Evolutionary conservation across 257 asterid genomes (phyloP).

Genomic region (Ilex asprella): DNA sequence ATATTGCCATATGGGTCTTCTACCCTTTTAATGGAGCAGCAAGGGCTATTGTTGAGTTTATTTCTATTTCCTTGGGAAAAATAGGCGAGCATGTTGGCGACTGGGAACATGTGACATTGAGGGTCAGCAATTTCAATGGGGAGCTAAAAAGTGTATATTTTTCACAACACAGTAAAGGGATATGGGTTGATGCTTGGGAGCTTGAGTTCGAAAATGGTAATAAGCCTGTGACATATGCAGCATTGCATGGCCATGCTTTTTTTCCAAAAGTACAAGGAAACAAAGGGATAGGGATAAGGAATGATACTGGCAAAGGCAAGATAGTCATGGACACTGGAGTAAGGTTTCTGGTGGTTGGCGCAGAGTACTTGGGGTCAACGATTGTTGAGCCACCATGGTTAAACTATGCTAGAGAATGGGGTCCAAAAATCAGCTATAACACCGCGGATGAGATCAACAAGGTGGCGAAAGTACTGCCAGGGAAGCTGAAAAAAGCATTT

Average conservation of each 20-base stretch:
- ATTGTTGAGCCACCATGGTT: conserved; percentile 61
- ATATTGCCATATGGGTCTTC: conserved; percentile 27
- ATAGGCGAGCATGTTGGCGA: conserved; percentile 37
- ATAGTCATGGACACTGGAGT: conserved; percentile 36
- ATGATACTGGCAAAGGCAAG: conserved; percentile 51
- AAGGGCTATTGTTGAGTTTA: conserved; percentile 19
- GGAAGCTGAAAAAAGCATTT: conserved; percentile 38
- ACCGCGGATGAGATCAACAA: conserved; percentile 43
- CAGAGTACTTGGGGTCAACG: conserved; percentile 31
- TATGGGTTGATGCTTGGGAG: conserved; percentile 38
- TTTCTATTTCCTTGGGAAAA: conserved; percentile 18
- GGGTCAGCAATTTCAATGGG: conserved; percentile 45
- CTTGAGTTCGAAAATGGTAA: conserved; percentile 51
- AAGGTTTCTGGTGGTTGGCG: conserved; percentile 34
- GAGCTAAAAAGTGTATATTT: conserved; percentile 49
- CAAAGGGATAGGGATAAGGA: conserved; percentile 51
- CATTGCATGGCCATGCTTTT: conserved; percentile 64
- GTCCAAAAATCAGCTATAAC: conserved; percentile 56
- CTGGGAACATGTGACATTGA: conserved; percentile 38
- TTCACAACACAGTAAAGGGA: conserved; percentile 61
- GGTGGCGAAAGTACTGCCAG: conserved; percentile 51
- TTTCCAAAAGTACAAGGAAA: conserved; percentile 54
- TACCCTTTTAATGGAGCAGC: conserved; percentile 36
- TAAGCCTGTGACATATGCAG: conserved; percentile 51
- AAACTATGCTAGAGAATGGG: conserved; percentile 69